Evolutionary conservation across 306 rosid species (phyloP).

Genomic region (Lagenaria siceraria): DNA sequence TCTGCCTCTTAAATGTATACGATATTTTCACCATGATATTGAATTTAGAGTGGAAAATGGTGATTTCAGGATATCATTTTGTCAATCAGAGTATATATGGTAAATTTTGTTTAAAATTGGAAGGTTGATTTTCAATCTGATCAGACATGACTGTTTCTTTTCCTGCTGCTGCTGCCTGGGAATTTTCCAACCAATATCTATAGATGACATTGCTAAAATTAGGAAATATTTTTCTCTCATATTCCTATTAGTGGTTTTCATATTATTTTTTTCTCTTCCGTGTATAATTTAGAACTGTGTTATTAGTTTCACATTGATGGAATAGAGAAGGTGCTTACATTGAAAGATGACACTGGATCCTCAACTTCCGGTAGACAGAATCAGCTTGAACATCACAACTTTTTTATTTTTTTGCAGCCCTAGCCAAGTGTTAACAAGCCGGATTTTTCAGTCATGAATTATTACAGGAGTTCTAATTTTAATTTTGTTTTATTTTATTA

Average conservation of each 20-base stretch:
- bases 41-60: background rate
- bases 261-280: background rate
- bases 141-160: background rate
- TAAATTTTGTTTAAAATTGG: background rate
- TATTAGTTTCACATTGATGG: background rate
- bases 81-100: background rate
- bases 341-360: background rate
- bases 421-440: background rate
- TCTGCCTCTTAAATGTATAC: constrained; percentile 16
- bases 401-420: background rate
- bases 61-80: background rate
- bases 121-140: background rate
- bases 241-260: background rate
- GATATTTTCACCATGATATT: constrained; percentile 11
- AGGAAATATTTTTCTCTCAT: background rate
- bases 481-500: no score
- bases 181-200: background rate
- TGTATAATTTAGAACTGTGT: background rate
- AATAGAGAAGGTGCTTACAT: background rate
- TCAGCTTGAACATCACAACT: background rate
- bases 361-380: background rate
- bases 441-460: background rate
- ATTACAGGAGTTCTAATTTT: background rate
- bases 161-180: background rate
- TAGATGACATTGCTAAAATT: background rate